Conservation (phyloP, 257 asterid genomes). For the Salvia splendens region DNA sequence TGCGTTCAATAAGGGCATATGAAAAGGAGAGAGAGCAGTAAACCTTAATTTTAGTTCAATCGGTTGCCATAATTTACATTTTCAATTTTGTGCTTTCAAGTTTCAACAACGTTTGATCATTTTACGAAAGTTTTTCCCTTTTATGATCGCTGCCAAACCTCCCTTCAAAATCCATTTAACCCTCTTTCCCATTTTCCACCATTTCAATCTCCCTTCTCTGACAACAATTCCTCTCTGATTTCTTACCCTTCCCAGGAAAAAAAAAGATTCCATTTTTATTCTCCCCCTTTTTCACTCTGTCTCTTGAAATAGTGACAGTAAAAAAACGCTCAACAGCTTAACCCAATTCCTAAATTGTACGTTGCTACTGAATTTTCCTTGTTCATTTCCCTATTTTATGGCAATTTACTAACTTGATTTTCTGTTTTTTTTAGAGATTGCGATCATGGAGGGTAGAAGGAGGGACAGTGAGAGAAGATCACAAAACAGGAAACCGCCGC, state of each 20-base stretch:
- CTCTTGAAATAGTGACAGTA: conserved; percentile 23
- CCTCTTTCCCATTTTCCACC: conserved; percentile 12
- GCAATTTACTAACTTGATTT: not conserved
- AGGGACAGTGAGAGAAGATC: conserved; percentile 28
- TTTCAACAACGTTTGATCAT: conserved; percentile 17
- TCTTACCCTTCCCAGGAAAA: not conserved
- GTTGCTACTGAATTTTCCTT: conserved; percentile 10
- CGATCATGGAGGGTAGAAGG: conserved; percentile 40
- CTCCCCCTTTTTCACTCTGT: not conserved
- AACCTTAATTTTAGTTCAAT: not conserved
- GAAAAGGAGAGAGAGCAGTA: not conserved
- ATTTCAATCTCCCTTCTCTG: conserved; percentile 30
- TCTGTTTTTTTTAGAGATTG: conserved; percentile 17
- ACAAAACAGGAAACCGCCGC: conserved; percentile 36
- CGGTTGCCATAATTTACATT: not conserved
- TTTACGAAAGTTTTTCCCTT: conserved; percentile 21
- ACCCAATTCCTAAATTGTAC: conserved; percentile 17
- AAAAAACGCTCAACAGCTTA: conserved; percentile 22
- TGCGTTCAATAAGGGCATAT: not conserved
- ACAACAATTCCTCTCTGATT: conserved; percentile 30
- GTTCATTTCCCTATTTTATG: not conserved
- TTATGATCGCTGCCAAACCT: conserved; percentile 35
- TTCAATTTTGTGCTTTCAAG: not conserved
- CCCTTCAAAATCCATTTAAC: not conserved
- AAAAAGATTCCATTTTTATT: not conserved